A percentile compares a stretch with the other conserved stretches of the same genome.
phyloP scores from a whole-genome alignment of 495 filamentous ascomycete genomes.

The Cetradonia linearis region DNA sequence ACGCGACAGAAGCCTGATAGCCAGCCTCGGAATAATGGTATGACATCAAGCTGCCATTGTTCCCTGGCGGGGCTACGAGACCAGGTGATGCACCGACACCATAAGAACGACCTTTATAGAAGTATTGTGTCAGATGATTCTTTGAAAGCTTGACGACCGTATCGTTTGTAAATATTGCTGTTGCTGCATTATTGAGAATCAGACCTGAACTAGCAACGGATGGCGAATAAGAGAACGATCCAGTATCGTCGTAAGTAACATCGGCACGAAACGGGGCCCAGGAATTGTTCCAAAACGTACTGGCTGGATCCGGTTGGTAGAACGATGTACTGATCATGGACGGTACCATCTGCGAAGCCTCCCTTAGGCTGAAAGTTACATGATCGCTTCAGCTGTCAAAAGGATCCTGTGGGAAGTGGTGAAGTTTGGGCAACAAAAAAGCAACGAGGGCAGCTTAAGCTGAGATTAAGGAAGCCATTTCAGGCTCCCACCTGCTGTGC shows the following conservation, averaged over 20 bases:
- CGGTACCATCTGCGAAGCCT: neutral
- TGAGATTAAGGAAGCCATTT: too few relatives aligned
- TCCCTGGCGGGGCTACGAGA: neutral
- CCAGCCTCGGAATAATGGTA: neutral
- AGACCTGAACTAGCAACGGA: neutral
- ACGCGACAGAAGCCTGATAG: slow-evolving; percentile 2
- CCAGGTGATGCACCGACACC: slow-evolving; percentile 7
- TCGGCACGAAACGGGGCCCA: neutral
- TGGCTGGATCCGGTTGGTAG: neutral
- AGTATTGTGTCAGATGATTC: slow-evolving; percentile 6
- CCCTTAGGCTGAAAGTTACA: too few relatives aligned
- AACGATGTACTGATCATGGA: neutral
- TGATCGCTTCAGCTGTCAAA: too few relatives aligned
- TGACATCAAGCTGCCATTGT: neutral
- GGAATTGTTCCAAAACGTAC: neutral
- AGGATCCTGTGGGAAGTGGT: too few relatives aligned
- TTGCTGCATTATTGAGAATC: slow-evolving; percentile 2
- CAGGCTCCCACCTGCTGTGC: too few relatives aligned
- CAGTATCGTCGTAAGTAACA: neutral
- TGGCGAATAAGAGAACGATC: slow-evolving; percentile 5
- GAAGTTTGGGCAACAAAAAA: too few relatives aligned
- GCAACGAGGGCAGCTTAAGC: too few relatives aligned
- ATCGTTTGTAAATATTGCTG: neutral
- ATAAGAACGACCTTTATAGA: slow-evolving; percentile 2
- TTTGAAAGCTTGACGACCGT: neutral